A percentile compares a stretch with the other conserved stretches of the same genome.
Evolutionary conservation across 768 basidiomycete genomes (phyloP).

Genomic region (Boletus tomentosulus): DNA sequence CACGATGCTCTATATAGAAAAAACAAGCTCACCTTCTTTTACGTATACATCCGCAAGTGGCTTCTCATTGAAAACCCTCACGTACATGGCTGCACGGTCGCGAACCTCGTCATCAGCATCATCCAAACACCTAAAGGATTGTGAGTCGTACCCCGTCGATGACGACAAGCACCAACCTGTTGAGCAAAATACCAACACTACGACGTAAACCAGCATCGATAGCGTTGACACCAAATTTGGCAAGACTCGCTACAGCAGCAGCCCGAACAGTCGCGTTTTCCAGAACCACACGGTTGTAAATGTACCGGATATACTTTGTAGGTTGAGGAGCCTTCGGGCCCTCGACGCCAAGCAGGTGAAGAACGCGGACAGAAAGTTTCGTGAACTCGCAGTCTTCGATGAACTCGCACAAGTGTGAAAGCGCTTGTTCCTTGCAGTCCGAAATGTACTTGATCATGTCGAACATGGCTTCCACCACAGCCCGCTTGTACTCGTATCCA

Average conservation of each 20-base stretch:
- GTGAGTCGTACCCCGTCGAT: conserved; percentile 1
- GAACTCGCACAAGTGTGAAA: conserved; percentile 98
- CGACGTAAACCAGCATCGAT: conserved; percentile 72
- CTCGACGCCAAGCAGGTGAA: conserved; percentile 92
- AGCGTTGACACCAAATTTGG: conserved; percentile 94
- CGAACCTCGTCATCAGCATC: conserved; percentile 99
- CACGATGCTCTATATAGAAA: not conserved
- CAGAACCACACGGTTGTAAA: conserved; percentile 98
- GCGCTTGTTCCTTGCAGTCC: conserved; percentile 94
- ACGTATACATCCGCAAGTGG: conserved; percentile 81
- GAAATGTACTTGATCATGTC: conserved; percentile 99
- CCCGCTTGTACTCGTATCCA: conserved; percentile 98
- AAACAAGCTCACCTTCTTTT: conserved; percentile 71
- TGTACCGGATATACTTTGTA: conserved; percentile 97
- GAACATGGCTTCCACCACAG: conserved; percentile 98
- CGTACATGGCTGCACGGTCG: conserved; percentile 93
- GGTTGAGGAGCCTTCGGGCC: conserved; percentile 96
- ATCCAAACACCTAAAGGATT: conserved; percentile 67
- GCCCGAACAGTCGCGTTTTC: conserved; percentile 98
- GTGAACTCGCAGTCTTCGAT: conserved; percentile 99
- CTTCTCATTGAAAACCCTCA: conserved; percentile 77
- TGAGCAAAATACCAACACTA: conserved; percentile 84
- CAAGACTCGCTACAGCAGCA: conserved; percentile 90
- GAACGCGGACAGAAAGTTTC: conserved; percentile 94
- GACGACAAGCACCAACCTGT: conserved; percentile 48